Evolutionary conservation across 352 stramenopile genomes (phyloP).

Genomic region (Globisporangium alternatum): DNA sequence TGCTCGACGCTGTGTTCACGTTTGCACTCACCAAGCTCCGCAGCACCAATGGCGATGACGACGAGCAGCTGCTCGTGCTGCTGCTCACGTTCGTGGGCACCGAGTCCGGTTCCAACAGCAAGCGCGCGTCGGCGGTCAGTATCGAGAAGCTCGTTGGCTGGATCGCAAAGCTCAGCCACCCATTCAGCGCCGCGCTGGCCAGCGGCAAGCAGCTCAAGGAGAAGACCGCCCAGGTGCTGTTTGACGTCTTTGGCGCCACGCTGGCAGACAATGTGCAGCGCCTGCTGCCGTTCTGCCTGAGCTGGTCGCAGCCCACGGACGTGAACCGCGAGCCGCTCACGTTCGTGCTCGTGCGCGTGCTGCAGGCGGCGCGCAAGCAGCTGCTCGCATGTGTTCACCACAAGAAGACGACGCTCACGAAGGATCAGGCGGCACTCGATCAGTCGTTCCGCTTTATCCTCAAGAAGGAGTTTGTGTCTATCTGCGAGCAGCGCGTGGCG

Average conservation of each 20-base stretch:
- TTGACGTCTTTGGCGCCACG: conserved; percentile 37
- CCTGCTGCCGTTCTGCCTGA: conserved; percentile 56
- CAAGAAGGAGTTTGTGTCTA: conserved; percentile 59
- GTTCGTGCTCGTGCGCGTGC: conserved; percentile 55
- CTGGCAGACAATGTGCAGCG: conserved; percentile 35
- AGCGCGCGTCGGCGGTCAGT: conserved; percentile 10
- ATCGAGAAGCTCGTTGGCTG: conserved; percentile 41
- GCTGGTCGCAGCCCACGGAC: conserved; percentile 54
- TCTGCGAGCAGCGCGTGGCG: conserved; percentile 27
- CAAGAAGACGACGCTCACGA: conserved; percentile 32
- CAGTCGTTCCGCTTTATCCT: conserved; percentile 53
- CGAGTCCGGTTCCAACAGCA: conserved; percentile 13
- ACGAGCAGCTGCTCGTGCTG: conserved; percentile 61
- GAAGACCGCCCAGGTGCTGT: conserved; percentile 23
- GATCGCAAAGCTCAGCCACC: conserved; percentile 51
- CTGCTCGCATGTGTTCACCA: neutral
- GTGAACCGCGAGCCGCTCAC: conserved; percentile 46
- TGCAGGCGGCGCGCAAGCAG: conserved; percentile 38
- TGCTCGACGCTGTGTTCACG: conserved; percentile 45
- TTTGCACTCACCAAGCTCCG: conserved; percentile 54
- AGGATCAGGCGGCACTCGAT: conserved; percentile 39
- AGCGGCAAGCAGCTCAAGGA: conserved; percentile 15
- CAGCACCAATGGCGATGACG: conserved; percentile 21
- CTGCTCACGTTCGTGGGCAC: conserved; percentile 46
- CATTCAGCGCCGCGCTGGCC: conserved; percentile 33